Evolutionary conservation across 495 filamentous ascomycete species (phyloP).

Genomic region (Trichoderma virens): DNA sequence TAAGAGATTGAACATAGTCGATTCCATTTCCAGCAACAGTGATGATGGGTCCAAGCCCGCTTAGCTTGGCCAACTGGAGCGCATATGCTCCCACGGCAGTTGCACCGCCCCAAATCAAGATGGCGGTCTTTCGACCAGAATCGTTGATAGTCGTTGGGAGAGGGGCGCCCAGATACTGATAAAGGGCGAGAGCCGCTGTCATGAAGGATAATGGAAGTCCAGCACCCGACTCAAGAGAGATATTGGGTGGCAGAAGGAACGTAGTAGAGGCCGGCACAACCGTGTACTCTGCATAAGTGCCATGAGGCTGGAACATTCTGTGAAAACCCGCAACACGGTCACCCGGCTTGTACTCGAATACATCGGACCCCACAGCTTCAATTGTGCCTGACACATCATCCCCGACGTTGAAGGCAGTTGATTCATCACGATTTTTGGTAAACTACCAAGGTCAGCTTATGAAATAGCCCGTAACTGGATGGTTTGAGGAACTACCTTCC

Average conservation of each 20-base stretch:
- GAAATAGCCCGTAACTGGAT: neutral
- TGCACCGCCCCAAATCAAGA: slow-evolving; percentile 35
- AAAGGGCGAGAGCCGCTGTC: slow-evolving; percentile 34
- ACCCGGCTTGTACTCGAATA: slow-evolving; percentile 33
- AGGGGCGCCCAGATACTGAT: slow-evolving; percentile 23
- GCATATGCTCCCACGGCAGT: slow-evolving; percentile 35
- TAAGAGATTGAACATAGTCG: slow-evolving; percentile 26
- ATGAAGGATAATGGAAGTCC: slow-evolving; percentile 34
- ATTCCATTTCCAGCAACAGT: slow-evolving; percentile 25
- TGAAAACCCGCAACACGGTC: slow-evolving; percentile 39
- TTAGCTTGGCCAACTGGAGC: slow-evolving; percentile 31
- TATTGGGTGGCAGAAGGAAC: slow-evolving; percentile 30
- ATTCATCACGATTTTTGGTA: slow-evolving; percentile 2
- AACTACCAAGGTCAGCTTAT: neutral
- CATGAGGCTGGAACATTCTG: slow-evolving; percentile 20
- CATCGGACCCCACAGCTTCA: slow-evolving; percentile 28
- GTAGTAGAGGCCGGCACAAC: slow-evolving; percentile 31
- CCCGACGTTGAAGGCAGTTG: slow-evolving; percentile 23
- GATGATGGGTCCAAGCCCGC: slow-evolving; percentile 31
- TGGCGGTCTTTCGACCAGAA: slow-evolving; percentile 12
- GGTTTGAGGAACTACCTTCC: slow-evolving; percentile 16
- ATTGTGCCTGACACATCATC: slow-evolving; percentile 38
- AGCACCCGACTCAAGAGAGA: slow-evolving; percentile 36
- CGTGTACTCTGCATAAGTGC: slow-evolving; percentile 34
- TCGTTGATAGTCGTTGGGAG: slow-evolving; percentile 15